Evolutionary conservation across 2,329 filamentous ascomycete genomes (phyloP).

Genomic region (Colletotrichum eleusines): DNA sequence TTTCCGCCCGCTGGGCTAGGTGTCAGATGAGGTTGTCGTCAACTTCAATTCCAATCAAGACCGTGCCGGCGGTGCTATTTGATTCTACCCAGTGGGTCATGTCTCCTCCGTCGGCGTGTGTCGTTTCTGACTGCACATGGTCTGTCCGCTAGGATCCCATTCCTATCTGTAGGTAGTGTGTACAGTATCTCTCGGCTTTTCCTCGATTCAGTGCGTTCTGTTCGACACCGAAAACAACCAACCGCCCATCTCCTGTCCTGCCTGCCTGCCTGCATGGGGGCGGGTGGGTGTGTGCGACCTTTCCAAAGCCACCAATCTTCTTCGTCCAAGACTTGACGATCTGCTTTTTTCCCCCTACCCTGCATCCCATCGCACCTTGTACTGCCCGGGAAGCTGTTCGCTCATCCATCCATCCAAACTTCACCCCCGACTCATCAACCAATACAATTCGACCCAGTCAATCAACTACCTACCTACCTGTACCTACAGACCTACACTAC

Average conservation of each 20-base stretch:
- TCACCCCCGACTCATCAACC: not conserved
- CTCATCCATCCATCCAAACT: not conserved
- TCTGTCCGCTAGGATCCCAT: too few relatives aligned
- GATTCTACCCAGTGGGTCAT: not conserved
- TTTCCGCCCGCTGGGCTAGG: too few relatives aligned
- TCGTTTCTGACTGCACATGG: conserved; percentile 13
- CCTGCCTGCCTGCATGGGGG: conserved; percentile 11
- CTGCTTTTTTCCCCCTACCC: not conserved
- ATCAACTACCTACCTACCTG: not conserved
- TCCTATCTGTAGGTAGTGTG: too few relatives aligned
- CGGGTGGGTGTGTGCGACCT: not conserved
- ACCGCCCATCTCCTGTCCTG: not conserved
- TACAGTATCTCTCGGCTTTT: not conserved
- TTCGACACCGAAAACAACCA: not conserved
- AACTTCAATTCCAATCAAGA: conserved; percentile 17
- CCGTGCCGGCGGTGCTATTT: not conserved
- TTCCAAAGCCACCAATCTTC: conserved; percentile 2
- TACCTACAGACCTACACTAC: not conserved
- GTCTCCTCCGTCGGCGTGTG: conserved; percentile 4
- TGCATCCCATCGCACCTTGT: not conserved
- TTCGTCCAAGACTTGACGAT: conserved; percentile 9
- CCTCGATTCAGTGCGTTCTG: too few relatives aligned
- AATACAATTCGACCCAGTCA: not conserved
- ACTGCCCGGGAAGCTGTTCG: not conserved
- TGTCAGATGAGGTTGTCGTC: conserved; percentile 13